Conservation (phyloP, 1,139 yeast genomes). For the Lodderomyces orthopsilosis region DNA sequence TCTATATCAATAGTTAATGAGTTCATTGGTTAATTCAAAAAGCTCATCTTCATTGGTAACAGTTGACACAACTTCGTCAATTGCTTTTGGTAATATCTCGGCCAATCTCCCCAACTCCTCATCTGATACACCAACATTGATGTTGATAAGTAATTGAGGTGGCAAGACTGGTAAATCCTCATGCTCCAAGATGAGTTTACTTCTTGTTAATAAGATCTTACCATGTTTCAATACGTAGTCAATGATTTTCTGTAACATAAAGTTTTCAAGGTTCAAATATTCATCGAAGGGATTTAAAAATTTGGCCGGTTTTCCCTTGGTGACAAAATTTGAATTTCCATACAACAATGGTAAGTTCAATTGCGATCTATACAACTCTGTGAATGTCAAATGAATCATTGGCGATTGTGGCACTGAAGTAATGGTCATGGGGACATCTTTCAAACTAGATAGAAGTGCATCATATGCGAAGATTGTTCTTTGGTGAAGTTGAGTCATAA, state of each 20-base stretch:
- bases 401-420: slow-evolving; percentile 66
- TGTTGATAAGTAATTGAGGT: slow-evolving; percentile 66
- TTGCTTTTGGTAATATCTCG: slow-evolving; percentile 17
- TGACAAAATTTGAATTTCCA: slow-evolving; percentile 40
- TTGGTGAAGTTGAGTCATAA: slow-evolving; percentile 28
- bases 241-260: slow-evolving; percentile 60
- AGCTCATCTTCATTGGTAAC: slow-evolving; percentile 19
- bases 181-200: slow-evolving; percentile 66
- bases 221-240: slow-evolving; percentile 49
- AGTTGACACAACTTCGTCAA: slow-evolving; percentile 18
- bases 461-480: slow-evolving; percentile 21
- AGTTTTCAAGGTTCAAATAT: slow-evolving; percentile 57
- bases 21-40: slow-evolving; percentile 20
- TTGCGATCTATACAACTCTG: slow-evolving; percentile 38
- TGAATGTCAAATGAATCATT: slow-evolving; percentile 58
- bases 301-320: slow-evolving; percentile 39
- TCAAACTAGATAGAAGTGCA: slow-evolving; percentile 10
- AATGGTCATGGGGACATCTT: slow-evolving; percentile 40
- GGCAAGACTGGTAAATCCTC: slow-evolving; percentile 69
- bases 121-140: slow-evolving; percentile 53
- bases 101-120: slow-evolving; percentile 46
- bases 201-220: slow-evolving; percentile 64
- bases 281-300: slow-evolving; percentile 35
- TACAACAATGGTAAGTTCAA: slow-evolving; percentile 48
- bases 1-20: slow-evolving; percentile 12